Percentiles rank a stretch among this genome's conserved stretches.
Conservation (phyloP, 1,139 yeast species). For the Geotrichum phurueaensis region DNA sequence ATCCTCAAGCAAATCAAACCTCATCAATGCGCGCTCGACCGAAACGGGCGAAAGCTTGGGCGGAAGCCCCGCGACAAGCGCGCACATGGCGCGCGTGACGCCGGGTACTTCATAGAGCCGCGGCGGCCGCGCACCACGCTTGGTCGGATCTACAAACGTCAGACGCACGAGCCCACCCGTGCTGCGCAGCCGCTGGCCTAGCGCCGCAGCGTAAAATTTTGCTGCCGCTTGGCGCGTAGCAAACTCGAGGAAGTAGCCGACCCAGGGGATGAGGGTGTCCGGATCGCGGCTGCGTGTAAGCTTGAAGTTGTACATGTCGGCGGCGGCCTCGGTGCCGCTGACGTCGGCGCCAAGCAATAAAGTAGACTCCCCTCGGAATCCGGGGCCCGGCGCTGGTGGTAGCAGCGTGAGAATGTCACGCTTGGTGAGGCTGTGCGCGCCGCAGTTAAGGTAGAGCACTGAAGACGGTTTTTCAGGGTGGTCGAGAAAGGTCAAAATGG, state of each 20-base stretch:
- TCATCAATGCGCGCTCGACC: constrained; percentile 39
- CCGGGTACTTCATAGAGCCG: constrained; percentile 29
- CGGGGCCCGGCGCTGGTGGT: constrained; percentile 18
- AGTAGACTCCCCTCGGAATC: not conserved
- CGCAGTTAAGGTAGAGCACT: constrained; percentile 33
- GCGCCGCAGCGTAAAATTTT: constrained; percentile 46
- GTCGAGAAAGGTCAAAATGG: constrained; percentile 5
- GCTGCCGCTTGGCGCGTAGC: constrained; percentile 45
- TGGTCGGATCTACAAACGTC: constrained; percentile 38
- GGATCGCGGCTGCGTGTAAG: constrained; percentile 49
- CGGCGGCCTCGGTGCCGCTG: constrained; percentile 3
- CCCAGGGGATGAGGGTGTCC: constrained; percentile 40
- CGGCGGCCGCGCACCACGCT: constrained; percentile 27
- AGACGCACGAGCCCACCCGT: constrained; percentile 46
- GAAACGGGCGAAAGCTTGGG: constrained; percentile 29
- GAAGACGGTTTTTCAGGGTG: constrained; percentile 20
- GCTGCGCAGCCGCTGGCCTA: constrained; percentile 38
- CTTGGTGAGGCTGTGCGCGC: constrained; percentile 29
- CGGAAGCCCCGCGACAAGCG: constrained; percentile 40
- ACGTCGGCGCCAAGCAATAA: constrained; percentile 5
- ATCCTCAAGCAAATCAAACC: constrained; percentile 38
- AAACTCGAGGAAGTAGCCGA: constrained; percentile 51
- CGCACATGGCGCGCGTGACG: constrained; percentile 31
- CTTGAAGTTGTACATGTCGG: not conserved
- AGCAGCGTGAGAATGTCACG: constrained; percentile 33